Percentiles rank a stretch among this genome's conserved stretches.
Conservation (phyloP, 345 rosid species). For the Salix suchowensis region DNA sequence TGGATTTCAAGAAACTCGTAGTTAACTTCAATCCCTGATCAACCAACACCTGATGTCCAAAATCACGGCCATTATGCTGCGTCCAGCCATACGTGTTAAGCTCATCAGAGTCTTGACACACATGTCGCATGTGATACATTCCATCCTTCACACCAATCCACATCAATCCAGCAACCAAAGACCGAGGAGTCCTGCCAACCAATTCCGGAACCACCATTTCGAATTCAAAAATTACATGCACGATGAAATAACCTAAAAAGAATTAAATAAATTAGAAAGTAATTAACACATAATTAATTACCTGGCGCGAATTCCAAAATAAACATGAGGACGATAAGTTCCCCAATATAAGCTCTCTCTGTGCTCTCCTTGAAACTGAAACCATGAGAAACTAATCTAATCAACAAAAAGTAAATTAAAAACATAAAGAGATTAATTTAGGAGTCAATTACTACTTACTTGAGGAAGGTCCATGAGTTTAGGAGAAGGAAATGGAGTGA, state of each 20-base stretch:
- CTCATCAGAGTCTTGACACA: slow-evolving; percentile 71
- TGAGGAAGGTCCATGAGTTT: slow-evolving; percentile 71
- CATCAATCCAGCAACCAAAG: slow-evolving; percentile 86
- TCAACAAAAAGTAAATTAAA: background rate
- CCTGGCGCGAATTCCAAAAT: slow-evolving; percentile 89
- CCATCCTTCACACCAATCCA: slow-evolving; percentile 81
- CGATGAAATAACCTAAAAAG: background rate
- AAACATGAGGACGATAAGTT: slow-evolving; percentile 79
- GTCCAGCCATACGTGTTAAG: slow-evolving; percentile 77
- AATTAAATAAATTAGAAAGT: background rate
- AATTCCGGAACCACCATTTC: background rate
- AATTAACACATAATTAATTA: slow-evolving; percentile 9
- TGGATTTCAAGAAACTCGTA: slow-evolving; percentile 80
- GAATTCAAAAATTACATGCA: background rate
- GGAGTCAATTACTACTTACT: slow-evolving; percentile 16
- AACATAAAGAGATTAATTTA: no score
- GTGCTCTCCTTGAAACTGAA: slow-evolving; percentile 82
- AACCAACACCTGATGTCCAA: slow-evolving; percentile 64
- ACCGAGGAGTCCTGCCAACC: slow-evolving; percentile 58
- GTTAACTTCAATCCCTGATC: slow-evolving; percentile 63
- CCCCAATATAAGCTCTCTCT: slow-evolving; percentile 88
- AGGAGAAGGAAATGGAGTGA: slow-evolving; percentile 81
- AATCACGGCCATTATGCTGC: slow-evolving; percentile 83
- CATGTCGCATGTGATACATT: slow-evolving; percentile 59
- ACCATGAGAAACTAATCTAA: background rate